Conservation (phyloP, 805 yeast species). For the Yarrowia sp. region DNA sequence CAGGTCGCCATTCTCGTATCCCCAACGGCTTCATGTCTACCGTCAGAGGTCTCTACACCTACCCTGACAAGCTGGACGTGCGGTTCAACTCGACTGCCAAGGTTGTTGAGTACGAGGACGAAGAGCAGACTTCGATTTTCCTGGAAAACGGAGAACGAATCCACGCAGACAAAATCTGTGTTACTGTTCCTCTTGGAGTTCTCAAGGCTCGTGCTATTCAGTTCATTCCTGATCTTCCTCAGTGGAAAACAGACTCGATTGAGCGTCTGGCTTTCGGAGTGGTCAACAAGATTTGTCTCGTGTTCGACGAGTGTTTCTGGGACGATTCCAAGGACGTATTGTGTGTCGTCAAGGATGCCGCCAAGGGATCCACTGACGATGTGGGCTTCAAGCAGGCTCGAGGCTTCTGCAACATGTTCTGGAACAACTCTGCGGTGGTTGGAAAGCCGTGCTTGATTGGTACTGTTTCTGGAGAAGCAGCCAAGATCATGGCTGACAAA, state of each 20-base stretch:
- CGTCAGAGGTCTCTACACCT: slow-evolving; percentile 51
- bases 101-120: slow-evolving; percentile 50
- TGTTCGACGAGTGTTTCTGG: slow-evolving; percentile 53
- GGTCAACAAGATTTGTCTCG: slow-evolving; percentile 52
- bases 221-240: slow-evolving; percentile 54
- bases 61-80: slow-evolving; percentile 53
- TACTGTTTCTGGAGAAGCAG: slow-evolving; percentile 52
- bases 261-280: slow-evolving; percentile 53
- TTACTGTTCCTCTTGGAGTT: slow-evolving; percentile 54
- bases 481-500: slow-evolving; percentile 47
- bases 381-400: slow-evolving; percentile 46
- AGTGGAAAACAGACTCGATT: slow-evolving; percentile 53
- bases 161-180: slow-evolving; percentile 52
- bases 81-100: slow-evolving; percentile 52
- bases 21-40: slow-evolving; percentile 51
- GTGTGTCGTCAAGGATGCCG: slow-evolving; percentile 48
- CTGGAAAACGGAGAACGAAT: slow-evolving; percentile 53
- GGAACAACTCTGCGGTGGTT: slow-evolving; percentile 50
- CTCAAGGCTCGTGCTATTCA: slow-evolving; percentile 51
- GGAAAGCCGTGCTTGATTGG: slow-evolving; percentile 54
- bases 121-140: slow-evolving; percentile 48
- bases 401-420: slow-evolving; percentile 53
- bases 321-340: slow-evolving; percentile 48
- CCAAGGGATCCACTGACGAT: slow-evolving; percentile 42
- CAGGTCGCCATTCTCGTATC: slow-evolving; percentile 53